Percentiles rank a stretch among this genome's conserved stretches.
These are phyloP conservation scores for Phenoliferia sp. DNA, from an alignment of 1,284 basidiomycete species.

Conservation along the genomic window DNA sequence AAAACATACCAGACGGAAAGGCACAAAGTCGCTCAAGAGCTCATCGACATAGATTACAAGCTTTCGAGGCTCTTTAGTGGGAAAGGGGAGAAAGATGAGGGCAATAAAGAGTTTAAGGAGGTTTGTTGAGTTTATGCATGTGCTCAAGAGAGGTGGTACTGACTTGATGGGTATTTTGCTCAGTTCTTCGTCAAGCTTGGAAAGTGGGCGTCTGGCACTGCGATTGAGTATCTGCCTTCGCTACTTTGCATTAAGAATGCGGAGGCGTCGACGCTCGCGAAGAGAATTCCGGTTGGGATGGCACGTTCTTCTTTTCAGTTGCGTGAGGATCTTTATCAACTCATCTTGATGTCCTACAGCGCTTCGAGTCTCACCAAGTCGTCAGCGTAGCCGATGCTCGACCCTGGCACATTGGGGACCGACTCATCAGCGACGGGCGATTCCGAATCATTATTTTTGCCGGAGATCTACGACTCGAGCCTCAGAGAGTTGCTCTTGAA, in stretches of 20 bases:
- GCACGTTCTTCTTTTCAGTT: background rate
- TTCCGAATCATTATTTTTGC: conserved; percentile 31
- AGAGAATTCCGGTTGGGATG: conserved; percentile 9
- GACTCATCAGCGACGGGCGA: conserved; percentile 17
- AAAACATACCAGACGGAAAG: conserved; percentile 59
- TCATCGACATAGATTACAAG: conserved; percentile 73
- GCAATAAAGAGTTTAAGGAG: background rate
- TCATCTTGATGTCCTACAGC: conserved; percentile 5
- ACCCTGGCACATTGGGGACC: conserved; percentile 23
- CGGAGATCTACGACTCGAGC: conserved; percentile 20
- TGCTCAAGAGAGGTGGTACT: background rate
- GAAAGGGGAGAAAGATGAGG: conserved; percentile 49
- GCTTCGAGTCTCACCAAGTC: conserved; percentile 22
- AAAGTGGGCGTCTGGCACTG: conserved; percentile 25
- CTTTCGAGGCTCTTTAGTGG: conserved; percentile 69
- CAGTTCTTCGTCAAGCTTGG: conserved; percentile 15
- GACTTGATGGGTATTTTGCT: too few relatives aligned
- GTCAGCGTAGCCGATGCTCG: conserved; percentile 24
- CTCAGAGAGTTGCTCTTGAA: conserved; percentile 5
- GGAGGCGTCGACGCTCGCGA: background rate
- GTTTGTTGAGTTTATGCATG: background rate
- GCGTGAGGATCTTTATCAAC: too few relatives aligned
- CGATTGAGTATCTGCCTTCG: conserved; percentile 21
- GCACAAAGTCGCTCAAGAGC: conserved; percentile 53
- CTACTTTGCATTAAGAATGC: conserved; percentile 7